Evolutionary conservation across 2,329 filamentous ascomycete species (phyloP).

Genomic region (Plectosphaerella plurivora): DNA sequence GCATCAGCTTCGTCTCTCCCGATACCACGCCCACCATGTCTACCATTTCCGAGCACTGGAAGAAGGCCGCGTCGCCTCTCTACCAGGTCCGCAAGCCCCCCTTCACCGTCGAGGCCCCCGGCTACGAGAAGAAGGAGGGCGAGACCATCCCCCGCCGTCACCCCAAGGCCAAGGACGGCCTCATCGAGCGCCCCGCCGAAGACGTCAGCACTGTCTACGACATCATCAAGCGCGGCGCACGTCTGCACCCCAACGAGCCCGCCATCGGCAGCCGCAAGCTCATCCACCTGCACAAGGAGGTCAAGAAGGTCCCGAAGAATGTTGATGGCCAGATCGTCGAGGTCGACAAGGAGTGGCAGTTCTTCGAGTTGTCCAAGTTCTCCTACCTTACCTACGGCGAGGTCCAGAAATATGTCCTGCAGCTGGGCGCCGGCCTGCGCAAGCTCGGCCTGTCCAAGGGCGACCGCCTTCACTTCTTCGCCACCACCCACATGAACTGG

Average conservation of each 20-base stretch:
- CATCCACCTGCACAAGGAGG: constrained; percentile 74
- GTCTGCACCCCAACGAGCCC: constrained; percentile 56
- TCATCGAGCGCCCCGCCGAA: constrained; percentile 60
- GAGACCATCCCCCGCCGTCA: constrained; percentile 83
- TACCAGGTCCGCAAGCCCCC: constrained; percentile 64
- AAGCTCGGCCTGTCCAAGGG: constrained; percentile 65
- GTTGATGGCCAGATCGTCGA: constrained; percentile 74
- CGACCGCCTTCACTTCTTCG: constrained; percentile 76
- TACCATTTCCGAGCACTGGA: constrained; percentile 21
- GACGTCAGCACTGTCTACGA: constrained; percentile 76
- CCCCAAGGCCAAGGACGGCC: constrained; percentile 63
- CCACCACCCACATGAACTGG: constrained; percentile 79
- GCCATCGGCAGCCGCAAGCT: constrained; percentile 70
- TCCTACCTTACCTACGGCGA: constrained; percentile 74
- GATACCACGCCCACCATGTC: not conserved
- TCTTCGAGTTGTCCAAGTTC: constrained; percentile 78
- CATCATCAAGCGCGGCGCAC: constrained; percentile 66
- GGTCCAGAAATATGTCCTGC: constrained; percentile 66
- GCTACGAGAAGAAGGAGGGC: constrained; percentile 64
- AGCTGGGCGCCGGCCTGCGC: constrained; percentile 69
- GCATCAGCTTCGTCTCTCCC: not conserved
- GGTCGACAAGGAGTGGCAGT: constrained; percentile 88
- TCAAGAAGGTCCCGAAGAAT: constrained; percentile 85
- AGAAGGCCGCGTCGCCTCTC: constrained; percentile 43
- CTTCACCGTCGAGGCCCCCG: constrained; percentile 69